These are phyloP conservation scores for Rhodotorula kratochvilovae DNA, from an alignment of 768 basidiomycete species.

Conservation along the genomic window DNA sequence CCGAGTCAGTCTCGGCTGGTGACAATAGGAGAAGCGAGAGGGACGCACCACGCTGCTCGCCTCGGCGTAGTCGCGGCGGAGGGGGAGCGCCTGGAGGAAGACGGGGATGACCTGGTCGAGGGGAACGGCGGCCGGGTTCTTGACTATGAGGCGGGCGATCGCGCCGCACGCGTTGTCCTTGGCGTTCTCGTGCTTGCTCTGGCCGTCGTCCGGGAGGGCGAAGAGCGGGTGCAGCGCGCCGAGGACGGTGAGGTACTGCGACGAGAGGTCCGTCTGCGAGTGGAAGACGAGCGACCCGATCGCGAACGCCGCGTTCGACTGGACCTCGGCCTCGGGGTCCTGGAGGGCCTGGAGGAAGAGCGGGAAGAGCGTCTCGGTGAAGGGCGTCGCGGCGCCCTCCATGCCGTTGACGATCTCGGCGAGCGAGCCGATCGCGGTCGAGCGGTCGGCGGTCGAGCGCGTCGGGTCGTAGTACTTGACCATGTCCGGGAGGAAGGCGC, in stretches of 20 bases:
- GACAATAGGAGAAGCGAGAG: not conserved
- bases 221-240: constrained; percentile 77
- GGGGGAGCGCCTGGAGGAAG: constrained; percentile 73
- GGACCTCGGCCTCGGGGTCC: constrained; percentile 85
- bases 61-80: constrained; percentile 82
- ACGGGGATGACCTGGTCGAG: constrained; percentile 85
- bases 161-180: constrained; percentile 96
- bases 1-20: not conserved
- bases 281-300: constrained; percentile 85
- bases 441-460: constrained; percentile 83
- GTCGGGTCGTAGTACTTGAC: constrained; percentile 85
- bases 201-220: constrained; percentile 58
- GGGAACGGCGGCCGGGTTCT: constrained; percentile 72
- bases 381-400: constrained; percentile 69
- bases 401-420: constrained; percentile 94
- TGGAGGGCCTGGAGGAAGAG: constrained; percentile 76
- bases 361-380: constrained; percentile 72
- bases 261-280: constrained; percentile 70
- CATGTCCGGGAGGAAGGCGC: constrained; percentile 81
- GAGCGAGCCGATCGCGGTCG: constrained; percentile 84
- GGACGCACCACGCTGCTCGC: constrained; percentile 33
- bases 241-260: constrained; percentile 75
- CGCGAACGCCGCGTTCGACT: constrained; percentile 94
- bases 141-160: constrained; percentile 77
- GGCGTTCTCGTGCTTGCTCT: constrained; percentile 65